Evolutionary conservation across 768 basidiomycete genomes (phyloP).

Genomic region (Pulveroboletus sp.): DNA sequence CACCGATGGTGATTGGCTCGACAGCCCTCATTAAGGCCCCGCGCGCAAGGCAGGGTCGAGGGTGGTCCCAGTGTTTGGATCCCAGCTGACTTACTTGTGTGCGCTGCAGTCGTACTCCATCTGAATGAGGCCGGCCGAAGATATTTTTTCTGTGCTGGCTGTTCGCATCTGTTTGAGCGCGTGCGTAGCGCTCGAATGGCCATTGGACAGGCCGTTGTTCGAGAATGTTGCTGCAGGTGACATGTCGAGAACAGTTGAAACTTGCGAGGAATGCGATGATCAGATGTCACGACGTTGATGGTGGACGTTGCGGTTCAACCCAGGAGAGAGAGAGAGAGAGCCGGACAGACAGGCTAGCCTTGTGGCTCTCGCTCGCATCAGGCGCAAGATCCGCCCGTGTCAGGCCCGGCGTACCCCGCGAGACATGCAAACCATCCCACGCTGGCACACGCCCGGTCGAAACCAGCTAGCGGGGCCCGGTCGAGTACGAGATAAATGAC

Average conservation of each 20-base stretch:
- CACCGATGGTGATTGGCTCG: constrained; percentile 16
- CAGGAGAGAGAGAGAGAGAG: neutral
- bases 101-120: constrained; percentile 81
- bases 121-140: constrained; percentile 67
- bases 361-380: too few relatives aligned
- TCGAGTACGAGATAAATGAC: neutral
- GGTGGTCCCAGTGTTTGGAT: neutral
- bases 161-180: constrained; percentile 15
- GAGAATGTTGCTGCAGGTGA: constrained; percentile 19
- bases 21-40: constrained; percentile 5
- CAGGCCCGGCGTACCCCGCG: too few relatives aligned
- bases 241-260: constrained; percentile 13
- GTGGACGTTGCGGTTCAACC: constrained; percentile 4
- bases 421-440: too few relatives aligned
- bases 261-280: neutral
- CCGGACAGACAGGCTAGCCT: too few relatives aligned
- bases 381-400: constrained; percentile 19
- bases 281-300: neutral
- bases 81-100: constrained; percentile 68
- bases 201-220: constrained; percentile 7
- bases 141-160: constrained; percentile 28
- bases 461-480: neutral
- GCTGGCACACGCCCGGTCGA: too few relatives aligned
- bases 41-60: constrained; percentile 13
- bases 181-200: constrained; percentile 8